Base-by-base conservation (phyloP, 495 filamentous ascomycete genomes). In the Platismatia glauca region DNA sequence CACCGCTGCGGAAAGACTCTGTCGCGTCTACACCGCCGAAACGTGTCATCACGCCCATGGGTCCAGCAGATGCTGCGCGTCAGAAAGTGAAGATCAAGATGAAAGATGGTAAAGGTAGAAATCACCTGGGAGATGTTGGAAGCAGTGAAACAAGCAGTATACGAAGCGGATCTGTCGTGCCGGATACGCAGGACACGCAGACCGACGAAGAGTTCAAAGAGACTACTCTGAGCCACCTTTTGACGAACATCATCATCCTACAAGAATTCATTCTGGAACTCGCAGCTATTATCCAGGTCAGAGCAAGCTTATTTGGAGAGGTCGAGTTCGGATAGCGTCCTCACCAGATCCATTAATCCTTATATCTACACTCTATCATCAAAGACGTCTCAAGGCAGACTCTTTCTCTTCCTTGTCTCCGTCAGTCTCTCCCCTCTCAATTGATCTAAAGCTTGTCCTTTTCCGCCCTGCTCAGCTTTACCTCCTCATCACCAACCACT, bases 201-300 rank as follows among this genome's bases (percentile, higher is more conserved):
- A 56, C 68, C 16, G 72, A 68, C 1, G 76, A 74, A 52, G 78
- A 77, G 34, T 78, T 75, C 18, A 76, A 78, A 33, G 73, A 74
- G 56, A 77, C 87, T 16, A 92, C 85, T 20, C 80, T 98, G 7
- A 89, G 89, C 57, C 91, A 97, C 72, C 81, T 97, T 3, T 76
- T 98, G 59, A 97, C 94, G 8, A 81, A 84, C 66, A 75, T 78
- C 43, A 73, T 82, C 24, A 77, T 81, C 22, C 62, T 80, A 37
- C 78, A 86, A 71, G 89, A 95, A 66, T 98, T 98, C 71, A 73
- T 96, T 8, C 76, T 97, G 50, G 94, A 98, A 75, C 71, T 97
- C 41, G 86, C 90, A 4, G 93, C 92, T 12, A 73, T 96, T 68
- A 81, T 95, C 58, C 90, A 97, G 69, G 87, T 91, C 15, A 79